Base-by-base conservation (phyloP, 2,329 filamentous ascomycete species). In the Chaetomium globosum region DNA sequence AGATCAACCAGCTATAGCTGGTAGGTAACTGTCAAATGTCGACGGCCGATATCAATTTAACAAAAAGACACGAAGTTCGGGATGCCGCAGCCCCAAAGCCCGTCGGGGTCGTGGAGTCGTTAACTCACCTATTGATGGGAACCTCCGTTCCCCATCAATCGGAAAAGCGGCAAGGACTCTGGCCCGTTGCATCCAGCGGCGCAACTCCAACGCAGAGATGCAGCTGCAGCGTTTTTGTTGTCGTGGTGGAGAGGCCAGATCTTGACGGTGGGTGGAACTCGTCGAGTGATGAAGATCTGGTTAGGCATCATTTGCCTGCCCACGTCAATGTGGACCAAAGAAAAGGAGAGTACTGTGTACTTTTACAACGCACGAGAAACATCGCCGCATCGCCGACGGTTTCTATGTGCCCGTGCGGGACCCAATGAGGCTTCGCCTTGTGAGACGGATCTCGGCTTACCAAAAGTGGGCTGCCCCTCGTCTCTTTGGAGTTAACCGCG, bases 361-460 rank as follows among this genome's bases (percentile, higher is more conserved):
- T 43, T 43, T 43, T 19, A 16, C 39, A 43, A 43, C 39, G 16
- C 39, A 9, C 53, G n/a, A 31, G 33, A 51, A 43, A 28, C 31
- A 26, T 26, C 26, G 26, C 26, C 26, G 33, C 26, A 33, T 31
- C 31, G 23, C 48, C 26, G 33, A 60, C 4, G 56, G 12, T 30
- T 33, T 16, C 36, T 46, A 30, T 39, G 54, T 52, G 49, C 49
- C 49, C 16, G 48, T 28, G 46, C 31, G 19, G 55, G 13, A 16
- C 23, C 55, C 48, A 31, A 62, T 36, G 48, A 3, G 33, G 21
- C 16, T 31, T 55, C 33, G 59, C 26, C 26, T 39, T 57, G 61
- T 49, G 64, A 28, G 54, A 63, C 65, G 60, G 58, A 65, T 49
- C 59, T 69, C 67, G 67, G 67, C 53, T 69, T 69, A 28, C 67